A percentile compares a stretch with the other conserved stretches of the same genome.
These are phyloP conservation scores for Marchantia polymorpha DNA, from an alignment of 225 moss, liverwort and hornwort species.

Conservation along the genomic window DNA sequence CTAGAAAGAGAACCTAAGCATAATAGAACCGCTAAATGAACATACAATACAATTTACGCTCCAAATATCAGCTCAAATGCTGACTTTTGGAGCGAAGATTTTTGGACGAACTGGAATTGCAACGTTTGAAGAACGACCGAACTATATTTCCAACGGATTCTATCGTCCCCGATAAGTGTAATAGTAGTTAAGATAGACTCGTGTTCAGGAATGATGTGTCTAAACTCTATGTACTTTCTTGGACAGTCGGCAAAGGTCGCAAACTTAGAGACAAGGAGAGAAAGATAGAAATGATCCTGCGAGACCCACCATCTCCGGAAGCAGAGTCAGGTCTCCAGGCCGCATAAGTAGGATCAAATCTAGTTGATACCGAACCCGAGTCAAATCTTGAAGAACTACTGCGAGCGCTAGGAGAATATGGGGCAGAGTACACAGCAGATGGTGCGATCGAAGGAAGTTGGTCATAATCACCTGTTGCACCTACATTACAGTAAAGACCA, in stretches of 20 bases:
- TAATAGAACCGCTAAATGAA: too few species aligned
- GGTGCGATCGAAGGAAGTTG: slow-evolving; percentile 78
- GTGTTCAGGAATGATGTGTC: not conserved
- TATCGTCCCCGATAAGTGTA: too few species aligned
- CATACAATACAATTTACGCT: too few species aligned
- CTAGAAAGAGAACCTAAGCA: not conserved
- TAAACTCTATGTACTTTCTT: not conserved
- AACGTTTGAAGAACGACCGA: too few species aligned
- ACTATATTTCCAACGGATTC: too few species aligned
- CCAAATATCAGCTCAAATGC: too few species aligned
- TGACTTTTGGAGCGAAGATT: too few species aligned
- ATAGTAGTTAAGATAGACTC: too few species aligned
- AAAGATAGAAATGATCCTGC: not conserved
- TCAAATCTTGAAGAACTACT: slow-evolving; percentile 33
- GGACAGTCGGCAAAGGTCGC: not conserved
- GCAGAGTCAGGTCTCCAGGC: slow-evolving; percentile 28
- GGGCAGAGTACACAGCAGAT: slow-evolving; percentile 66
- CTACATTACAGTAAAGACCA: slow-evolving; percentile 32
- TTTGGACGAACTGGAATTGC: too few species aligned
- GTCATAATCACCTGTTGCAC: slow-evolving; percentile 53
- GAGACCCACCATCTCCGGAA: slow-evolving; percentile 24
- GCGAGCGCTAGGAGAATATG: slow-evolving; percentile 29
- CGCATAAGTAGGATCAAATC: slow-evolving; percentile 28
- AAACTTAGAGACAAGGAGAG: not conserved
- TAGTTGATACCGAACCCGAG: slow-evolving; percentile 21